phyloP scores from a whole-genome alignment of 345 rosid genomes.

The Euphorbia lathyris region DNA sequence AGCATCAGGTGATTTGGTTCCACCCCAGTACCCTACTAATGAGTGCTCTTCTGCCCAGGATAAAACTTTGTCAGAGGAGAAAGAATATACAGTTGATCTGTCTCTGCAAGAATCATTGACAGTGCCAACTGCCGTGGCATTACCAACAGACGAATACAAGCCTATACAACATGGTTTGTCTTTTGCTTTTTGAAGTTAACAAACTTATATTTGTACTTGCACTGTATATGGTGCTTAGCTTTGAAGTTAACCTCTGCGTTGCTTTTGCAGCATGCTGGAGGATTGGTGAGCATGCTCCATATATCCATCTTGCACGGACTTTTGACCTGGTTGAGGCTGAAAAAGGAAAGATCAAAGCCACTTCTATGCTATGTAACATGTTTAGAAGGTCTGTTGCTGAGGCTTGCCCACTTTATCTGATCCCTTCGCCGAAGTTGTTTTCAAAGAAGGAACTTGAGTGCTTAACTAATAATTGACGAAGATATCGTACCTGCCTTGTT shows the following conservation, averaged over 20 bases:
- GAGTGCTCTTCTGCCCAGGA: slow-evolving; percentile 34
- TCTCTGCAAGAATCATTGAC: slow-evolving; percentile 31
- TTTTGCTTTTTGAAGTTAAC: slow-evolving; percentile 17
- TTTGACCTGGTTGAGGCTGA: slow-evolving; percentile 79
- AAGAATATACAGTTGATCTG: slow-evolving; percentile 23
- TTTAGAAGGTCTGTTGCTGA: slow-evolving; percentile 65
- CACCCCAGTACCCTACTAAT: slow-evolving; percentile 22
- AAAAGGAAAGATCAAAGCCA: slow-evolving; percentile 84
- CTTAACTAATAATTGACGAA: slow-evolving; percentile 13
- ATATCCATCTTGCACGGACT: slow-evolving; percentile 76
- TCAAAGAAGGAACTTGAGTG: not conserved
- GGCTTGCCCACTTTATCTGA: not conserved
- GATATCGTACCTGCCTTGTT: slow-evolving; percentile 15
- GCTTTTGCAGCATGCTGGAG: slow-evolving; percentile 76
- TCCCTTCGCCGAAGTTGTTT: slow-evolving; percentile 11
- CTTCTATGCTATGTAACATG: slow-evolving; percentile 88
- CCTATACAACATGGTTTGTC: slow-evolving; percentile 67
- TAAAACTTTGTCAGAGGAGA: slow-evolving; percentile 25
- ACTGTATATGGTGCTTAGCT: not conserved
- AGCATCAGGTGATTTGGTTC: slow-evolving; percentile 27
- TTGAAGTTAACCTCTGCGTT: slow-evolving; percentile 19
- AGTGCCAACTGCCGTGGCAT: slow-evolving; percentile 39
- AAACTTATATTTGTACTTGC: slow-evolving; percentile 8
- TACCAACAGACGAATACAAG: slow-evolving; percentile 62
- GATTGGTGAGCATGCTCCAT: slow-evolving; percentile 72